Percentiles rank a stretch among this genome's conserved stretches.
These are phyloP conservation scores for Panicum hallii DNA, from an alignment of 202 grass and related monocot genomes.

Conservation along the genomic window DNA sequence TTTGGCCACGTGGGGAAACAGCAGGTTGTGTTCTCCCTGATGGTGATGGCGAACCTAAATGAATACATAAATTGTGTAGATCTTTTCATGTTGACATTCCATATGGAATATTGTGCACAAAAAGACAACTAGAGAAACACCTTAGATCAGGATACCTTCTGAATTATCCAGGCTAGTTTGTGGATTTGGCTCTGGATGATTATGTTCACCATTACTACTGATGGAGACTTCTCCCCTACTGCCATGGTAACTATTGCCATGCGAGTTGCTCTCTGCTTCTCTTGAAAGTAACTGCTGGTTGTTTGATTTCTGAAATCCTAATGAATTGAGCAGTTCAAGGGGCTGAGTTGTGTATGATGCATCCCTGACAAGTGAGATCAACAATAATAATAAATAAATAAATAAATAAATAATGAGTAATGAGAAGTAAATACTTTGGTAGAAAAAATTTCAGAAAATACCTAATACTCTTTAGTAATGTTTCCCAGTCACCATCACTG, in stretches of 20 bases:
- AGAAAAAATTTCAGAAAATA: slow-evolving; percentile 53
- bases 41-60: slow-evolving; percentile 76
- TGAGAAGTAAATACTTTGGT: slow-evolving; percentile 24
- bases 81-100: slow-evolving; percentile 31
- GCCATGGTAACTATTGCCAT: slow-evolving; percentile 55
- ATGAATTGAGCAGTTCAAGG: slow-evolving; percentile 93
- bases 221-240: slow-evolving; percentile 47
- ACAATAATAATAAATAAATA: slow-evolving; percentile 42
- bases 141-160: slow-evolving; percentile 65
- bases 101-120: slow-evolving; percentile 24
- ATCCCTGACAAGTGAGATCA: slow-evolving; percentile 72
- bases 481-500: slow-evolving; percentile 93
- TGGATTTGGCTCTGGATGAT: slow-evolving; percentile 58
- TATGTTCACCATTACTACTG: slow-evolving; percentile 51
- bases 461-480: slow-evolving; percentile 98
- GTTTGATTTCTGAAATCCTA: slow-evolving; percentile 85
- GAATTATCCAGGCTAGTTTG: slow-evolving; percentile 67
- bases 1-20: slow-evolving; percentile 64
- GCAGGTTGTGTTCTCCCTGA: slow-evolving; percentile 71
- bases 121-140: slow-evolving; percentile 21
- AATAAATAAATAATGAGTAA: slow-evolving; percentile 23
- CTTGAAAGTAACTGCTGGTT: slow-evolving; percentile 64
- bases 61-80: slow-evolving; percentile 41
- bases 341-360: slow-evolving; percentile 97
- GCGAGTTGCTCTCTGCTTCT: slow-evolving; percentile 49